Base-by-base conservation (phyloP, 1,284 basidiomycete genomes). In the Trametes versicolor region DNA sequence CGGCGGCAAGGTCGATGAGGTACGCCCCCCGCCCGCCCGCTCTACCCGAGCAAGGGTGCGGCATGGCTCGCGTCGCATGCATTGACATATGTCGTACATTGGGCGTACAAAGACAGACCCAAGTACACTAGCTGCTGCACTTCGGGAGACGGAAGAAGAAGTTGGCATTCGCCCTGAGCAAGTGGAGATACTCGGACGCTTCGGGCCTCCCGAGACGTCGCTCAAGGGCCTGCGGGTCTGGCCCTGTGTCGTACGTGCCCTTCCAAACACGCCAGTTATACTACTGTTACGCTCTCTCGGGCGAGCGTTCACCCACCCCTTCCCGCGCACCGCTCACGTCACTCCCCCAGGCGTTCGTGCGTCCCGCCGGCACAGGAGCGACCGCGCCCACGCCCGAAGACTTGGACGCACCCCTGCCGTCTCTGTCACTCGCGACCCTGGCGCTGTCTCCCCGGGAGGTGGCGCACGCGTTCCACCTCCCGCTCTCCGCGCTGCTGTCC, bases 71-170 rank as follows among this genome's bases (percentile, higher is more conserved):
- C 23, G 45, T 19, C n/a, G 29, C 39, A 32, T 23, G 19, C 32
- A 4, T 13, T 43, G 7, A 13, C 41, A 49, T 17, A 21, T 21
- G 43, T 10, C 17, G 36, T 27, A 50, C 52, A 58, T 32, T 9
- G 36, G n/a, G 21, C 25, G 19, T 34, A n/a, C 71, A 90, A n/a
- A n/a, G 91, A 82, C 78, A 62, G 90, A 92, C 71, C 63, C 72
- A 32, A 85, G 86, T 3, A 80, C 87, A 47, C 70, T 86, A 21
- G 79, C 82, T 39, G 81, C 87, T 4, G 92, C 91, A 13, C 74
- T 93, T 36, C 81, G 92, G 60, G 92, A 94, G 77, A 90, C 90
- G 0, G 78, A 84, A 34, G 93, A 94, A 75, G 92, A 94, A 74
- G 76, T 93, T 37, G 90, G 90, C 9, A 82, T 94, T 55, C 70